Base-by-base conservation (phyloP, 106 monocot genomes). In the Dioscorea alata region DNA sequence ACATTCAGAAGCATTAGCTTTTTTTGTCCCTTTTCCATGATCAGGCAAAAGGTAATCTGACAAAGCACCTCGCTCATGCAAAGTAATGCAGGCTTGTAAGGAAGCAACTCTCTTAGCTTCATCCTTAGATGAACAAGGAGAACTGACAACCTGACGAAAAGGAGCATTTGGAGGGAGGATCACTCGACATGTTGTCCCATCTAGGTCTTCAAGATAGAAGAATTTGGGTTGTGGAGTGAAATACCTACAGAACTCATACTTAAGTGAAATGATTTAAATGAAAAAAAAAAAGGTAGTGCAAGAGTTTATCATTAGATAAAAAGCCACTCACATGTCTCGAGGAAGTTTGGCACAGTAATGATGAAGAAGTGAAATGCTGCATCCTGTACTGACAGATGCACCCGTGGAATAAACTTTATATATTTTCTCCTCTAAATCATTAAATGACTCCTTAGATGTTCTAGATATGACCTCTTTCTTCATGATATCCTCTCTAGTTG, bases 131-230 rank as follows among this genome's bases (percentile, higher is more conserved):
- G 57, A 16, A 71, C 61, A 85, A 15, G 92, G 87, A 50, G 52
- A 34, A 72, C 97, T 81, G 35, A 90, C 85, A 57, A 90, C 79
- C 75, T 81, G 83, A 75, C 83, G 89, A 71, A 99, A 16, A 66
- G 97, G 80, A 77, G 87, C 86, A 76, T 99, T 99, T 52, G 97
- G 75, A 51, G 97, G 97, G 75, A 99, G 97, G 71, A 79, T 70
- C 64, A 93, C 61, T 81, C 79, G 75, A 60, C 97, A 99, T 33
- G 90, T 68, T 12, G 68, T 89, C 16, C 97, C 92, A 70, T 76
- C 33, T 48, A 52, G 21, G 18, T 85, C 89, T 54, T 90, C 87
- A 7, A 81, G 65, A 79, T 69, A 99, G 52, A 70, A 92, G 70
- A 85, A 92, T 63, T 79, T 73, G 49, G 90, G 97, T 49, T 31